Conservation (phyloP, 2,329 filamentous ascomycete genomes). For the Hypoxylon sp. region DNA sequence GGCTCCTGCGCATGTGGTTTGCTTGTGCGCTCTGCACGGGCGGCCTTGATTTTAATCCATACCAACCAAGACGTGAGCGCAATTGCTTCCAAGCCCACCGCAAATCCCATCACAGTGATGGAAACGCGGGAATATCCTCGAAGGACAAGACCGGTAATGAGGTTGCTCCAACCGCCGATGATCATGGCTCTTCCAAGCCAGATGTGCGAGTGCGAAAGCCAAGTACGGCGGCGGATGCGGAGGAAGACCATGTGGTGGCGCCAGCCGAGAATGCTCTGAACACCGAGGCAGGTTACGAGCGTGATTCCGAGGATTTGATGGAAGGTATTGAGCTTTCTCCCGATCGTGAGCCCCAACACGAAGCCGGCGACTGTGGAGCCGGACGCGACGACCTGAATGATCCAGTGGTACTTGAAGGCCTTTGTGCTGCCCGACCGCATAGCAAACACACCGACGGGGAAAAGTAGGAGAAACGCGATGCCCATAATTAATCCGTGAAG, state of each 20-base stretch:
- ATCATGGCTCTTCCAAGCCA: constrained; percentile 23
- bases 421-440: constrained; percentile 23
- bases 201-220: constrained; percentile 33
- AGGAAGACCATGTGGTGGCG: constrained; percentile 28
- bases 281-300: constrained; percentile 5
- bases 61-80: constrained; percentile 10
- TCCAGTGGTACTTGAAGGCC: constrained; percentile 32
- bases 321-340: constrained; percentile 7
- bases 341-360: constrained; percentile 7
- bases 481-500: constrained; percentile 22
- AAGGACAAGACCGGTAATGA: constrained; percentile 12
- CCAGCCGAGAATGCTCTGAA: constrained; percentile 25
- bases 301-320: constrained; percentile 19
- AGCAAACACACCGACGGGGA: constrained; percentile 21
- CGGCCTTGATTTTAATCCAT: constrained; percentile 9
- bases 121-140: constrained; percentile 17
- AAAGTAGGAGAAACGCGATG: constrained; percentile 22
- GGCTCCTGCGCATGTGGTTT: background rate
- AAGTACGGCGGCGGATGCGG: constrained; percentile 23
- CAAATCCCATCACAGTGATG: constrained; percentile 1
- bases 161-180: constrained; percentile 18
- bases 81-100: constrained; percentile 6
- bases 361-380: constrained; percentile 2
- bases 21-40: constrained; percentile 3
- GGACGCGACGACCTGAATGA: constrained; percentile 15